Conservation (phyloP, 2,329 filamentous ascomycete species). For the Fusarium sp. region DNA sequence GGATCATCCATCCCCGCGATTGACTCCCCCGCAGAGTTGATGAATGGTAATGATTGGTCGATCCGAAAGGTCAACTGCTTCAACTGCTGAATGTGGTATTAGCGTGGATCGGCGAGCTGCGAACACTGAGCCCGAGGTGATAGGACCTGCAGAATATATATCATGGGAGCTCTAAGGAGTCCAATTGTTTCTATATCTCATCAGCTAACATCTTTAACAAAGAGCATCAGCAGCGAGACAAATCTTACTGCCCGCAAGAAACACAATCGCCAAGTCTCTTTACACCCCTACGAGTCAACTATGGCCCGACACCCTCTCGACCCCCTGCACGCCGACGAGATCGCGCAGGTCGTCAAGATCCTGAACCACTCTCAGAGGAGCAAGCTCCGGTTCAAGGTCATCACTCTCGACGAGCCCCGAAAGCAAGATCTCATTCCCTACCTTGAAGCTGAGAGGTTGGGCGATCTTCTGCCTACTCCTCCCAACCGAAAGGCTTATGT, state of each 20-base stretch:
- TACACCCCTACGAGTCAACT: not conserved
- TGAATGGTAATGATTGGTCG: not conserved
- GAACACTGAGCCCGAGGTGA: not conserved
- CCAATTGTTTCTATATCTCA: not conserved
- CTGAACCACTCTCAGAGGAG: not conserved
- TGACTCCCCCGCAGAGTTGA: not conserved
- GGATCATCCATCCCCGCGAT: not conserved
- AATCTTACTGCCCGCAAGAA: not conserved
- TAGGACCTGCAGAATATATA: not conserved
- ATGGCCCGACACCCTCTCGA: slow-evolving; percentile 14
- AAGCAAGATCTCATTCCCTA: slow-evolving; percentile 12
- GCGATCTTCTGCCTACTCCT: not conserved
- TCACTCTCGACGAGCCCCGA: slow-evolving; percentile 9
- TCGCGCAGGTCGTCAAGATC: not conserved
- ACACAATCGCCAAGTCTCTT: not conserved
- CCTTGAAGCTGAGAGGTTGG: slow-evolving; percentile 11
- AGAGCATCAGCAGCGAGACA: not conserved
- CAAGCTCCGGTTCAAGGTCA: slow-evolving; percentile 7
- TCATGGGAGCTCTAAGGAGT: not conserved
- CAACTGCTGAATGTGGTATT: not conserved
- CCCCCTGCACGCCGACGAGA: slow-evolving; percentile 7
- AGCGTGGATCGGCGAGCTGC: not conserved
- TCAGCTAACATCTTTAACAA: not conserved
- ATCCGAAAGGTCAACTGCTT: not conserved
- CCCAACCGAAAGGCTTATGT: not conserved